A percentile compares a stretch with the other conserved stretches of the same genome.
Evolutionary conservation across 164 flowering plant genomes (phyloP).

Genomic region (Umbilicus rupestris): DNA sequence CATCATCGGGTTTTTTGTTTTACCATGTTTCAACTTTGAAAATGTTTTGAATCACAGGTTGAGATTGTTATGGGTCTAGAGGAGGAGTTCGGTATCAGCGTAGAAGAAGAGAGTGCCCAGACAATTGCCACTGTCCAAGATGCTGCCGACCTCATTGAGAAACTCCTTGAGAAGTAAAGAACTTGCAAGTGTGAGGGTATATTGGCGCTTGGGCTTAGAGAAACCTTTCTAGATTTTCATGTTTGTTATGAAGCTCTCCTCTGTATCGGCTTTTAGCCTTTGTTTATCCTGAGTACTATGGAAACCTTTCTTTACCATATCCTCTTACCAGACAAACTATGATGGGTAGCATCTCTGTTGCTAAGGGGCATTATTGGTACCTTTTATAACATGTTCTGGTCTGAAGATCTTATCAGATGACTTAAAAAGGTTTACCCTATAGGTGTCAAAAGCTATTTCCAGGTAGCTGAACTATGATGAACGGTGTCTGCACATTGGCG

Average conservation of each 20-base stretch:
- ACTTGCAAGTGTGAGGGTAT: neutral
- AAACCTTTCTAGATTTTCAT: neutral
- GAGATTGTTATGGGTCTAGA: conserved; percentile 95
- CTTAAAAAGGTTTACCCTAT: too few relatives aligned
- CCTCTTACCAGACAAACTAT: too few relatives aligned
- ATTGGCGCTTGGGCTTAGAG: neutral
- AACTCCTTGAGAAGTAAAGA: conserved; percentile 33
- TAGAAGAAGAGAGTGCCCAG: conserved; percentile 86
- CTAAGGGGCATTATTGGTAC: too few relatives aligned
- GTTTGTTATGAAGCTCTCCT: neutral
- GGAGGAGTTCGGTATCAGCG: conserved; percentile 72
- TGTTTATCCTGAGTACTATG: neutral
- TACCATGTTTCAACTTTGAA: neutral
- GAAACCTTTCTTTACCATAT: too few relatives aligned
- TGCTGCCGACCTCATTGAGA: conserved; percentile 78
- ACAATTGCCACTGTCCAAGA: conserved; percentile 67
- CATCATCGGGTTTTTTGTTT: neutral
- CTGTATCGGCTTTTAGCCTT: neutral
- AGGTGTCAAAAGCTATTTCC: too few relatives aligned
- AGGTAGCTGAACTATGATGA: too few relatives aligned
- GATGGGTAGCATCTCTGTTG: too few relatives aligned
- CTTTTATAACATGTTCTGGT: too few relatives aligned
- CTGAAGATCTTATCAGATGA: too few relatives aligned
- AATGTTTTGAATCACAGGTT: conserved; percentile 29
- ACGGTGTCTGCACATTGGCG: too few relatives aligned